phyloP scores from a whole-genome alignment of 495 filamentous ascomycete species.

The Apodospora peruviana region DNA sequence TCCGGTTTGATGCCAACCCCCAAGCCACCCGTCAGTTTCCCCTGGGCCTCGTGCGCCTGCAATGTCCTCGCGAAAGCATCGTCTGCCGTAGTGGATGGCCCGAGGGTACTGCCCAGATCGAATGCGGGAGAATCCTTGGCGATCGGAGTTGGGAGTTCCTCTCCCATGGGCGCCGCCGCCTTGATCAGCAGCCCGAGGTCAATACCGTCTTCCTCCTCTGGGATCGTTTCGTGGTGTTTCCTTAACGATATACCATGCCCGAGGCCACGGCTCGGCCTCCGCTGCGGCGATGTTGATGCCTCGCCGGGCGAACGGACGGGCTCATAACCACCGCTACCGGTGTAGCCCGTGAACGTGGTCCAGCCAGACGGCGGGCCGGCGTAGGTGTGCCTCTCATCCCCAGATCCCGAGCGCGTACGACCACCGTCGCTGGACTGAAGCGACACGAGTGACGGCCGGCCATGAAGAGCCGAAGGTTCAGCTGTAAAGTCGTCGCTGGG shows the following conservation, averaged over 20 bases:
- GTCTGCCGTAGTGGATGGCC: conserved; percentile 31
- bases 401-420: conserved; percentile 1
- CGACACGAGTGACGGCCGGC: conserved; percentile 38
- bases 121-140: conserved; percentile 16
- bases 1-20: conserved; percentile 38
- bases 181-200: conserved; percentile 35
- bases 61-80: conserved; percentile 31
- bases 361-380: conserved; percentile 7
- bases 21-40: conserved; percentile 44
- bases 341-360: conserved; percentile 10
- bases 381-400: conserved; percentile 11
- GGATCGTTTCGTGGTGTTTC: conserved; percentile 32
- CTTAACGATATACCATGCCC: conserved; percentile 6
- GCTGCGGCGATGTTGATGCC: not conserved
- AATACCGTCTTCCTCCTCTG: conserved; percentile 38
- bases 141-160: conserved; percentile 9
- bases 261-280: conserved; percentile 12
- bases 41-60: conserved; percentile 40
- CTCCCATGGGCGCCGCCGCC: conserved; percentile 27
- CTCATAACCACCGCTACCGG: conserved; percentile 27
- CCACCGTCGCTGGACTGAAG: conserved; percentile 29
- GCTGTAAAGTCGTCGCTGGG: conserved; percentile 10
- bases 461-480: conserved; percentile 17
- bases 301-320: conserved; percentile 18
- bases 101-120: conserved; percentile 33